Evolutionary conservation across 2,329 filamentous ascomycete genomes (phyloP).

Genomic region (Lachnellula cervina): DNA sequence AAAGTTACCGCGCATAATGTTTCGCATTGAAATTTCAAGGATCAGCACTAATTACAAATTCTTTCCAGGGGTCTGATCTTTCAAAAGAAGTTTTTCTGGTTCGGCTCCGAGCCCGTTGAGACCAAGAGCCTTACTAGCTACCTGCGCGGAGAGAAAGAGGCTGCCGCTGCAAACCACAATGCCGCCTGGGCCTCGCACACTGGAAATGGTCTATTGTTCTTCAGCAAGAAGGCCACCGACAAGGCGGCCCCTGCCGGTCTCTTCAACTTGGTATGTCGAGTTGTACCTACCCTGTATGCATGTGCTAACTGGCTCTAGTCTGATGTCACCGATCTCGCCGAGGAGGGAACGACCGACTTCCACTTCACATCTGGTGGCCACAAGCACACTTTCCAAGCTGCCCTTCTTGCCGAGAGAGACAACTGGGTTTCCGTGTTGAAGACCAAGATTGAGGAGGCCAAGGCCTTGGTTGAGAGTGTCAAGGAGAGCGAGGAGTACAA

Average conservation of each 20-base stretch:
- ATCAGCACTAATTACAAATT: slow-evolving; percentile 5
- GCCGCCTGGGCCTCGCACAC: slow-evolving; percentile 89
- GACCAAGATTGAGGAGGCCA: slow-evolving; percentile 77
- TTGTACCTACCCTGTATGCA: too few relatives aligned
- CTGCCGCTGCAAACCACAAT: slow-evolving; percentile 69
- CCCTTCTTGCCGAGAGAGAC: slow-evolving; percentile 71
- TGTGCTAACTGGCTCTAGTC: slow-evolving; percentile 35
- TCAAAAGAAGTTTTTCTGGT: slow-evolving; percentile 92
- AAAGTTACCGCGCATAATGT: neutral
- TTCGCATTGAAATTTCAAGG: neutral
- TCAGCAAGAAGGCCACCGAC: slow-evolving; percentile 69
- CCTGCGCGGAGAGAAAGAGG: slow-evolving; percentile 78
- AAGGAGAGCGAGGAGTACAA: slow-evolving; percentile 84
- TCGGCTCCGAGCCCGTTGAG: slow-evolving; percentile 68
- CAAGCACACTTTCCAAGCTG: slow-evolving; percentile 92
- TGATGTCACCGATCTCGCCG: slow-evolving; percentile 58
- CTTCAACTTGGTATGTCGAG: slow-evolving; percentile 70
- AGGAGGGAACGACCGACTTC: slow-evolving; percentile 80
- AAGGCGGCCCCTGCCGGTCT: slow-evolving; percentile 77
- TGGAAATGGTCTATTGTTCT: slow-evolving; percentile 91
- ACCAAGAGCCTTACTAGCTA: slow-evolving; percentile 70
- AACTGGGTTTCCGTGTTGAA: slow-evolving; percentile 87
- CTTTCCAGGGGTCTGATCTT: slow-evolving; percentile 69
- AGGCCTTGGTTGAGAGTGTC: slow-evolving; percentile 69
- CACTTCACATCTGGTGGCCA: slow-evolving; percentile 77